These are phyloP conservation scores for Aspergillus steynii DNA, from an alignment of 495 filamentous ascomycete genomes.

Conservation along the genomic window DNA sequence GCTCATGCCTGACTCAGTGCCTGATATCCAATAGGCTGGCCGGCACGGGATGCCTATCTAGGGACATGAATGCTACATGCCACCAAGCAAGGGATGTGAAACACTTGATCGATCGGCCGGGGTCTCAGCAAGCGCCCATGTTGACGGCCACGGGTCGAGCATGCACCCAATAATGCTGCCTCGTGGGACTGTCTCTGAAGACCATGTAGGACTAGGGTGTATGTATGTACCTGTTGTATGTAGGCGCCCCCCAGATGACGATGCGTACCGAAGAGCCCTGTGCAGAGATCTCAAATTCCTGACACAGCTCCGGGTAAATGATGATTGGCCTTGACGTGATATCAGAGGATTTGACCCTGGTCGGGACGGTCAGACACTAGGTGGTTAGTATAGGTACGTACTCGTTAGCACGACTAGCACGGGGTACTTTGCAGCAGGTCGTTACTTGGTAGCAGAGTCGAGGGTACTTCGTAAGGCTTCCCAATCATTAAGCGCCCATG, in stretches of 20 bases:
- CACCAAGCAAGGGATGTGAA: not conserved
- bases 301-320: not conserved
- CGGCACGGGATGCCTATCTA: not conserved
- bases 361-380: not conserved
- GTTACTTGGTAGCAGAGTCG: too few species aligned
- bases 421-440: too few species aligned
- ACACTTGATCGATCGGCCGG: not conserved
- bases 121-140: not conserved
- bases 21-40: not conserved
- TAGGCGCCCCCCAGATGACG: not conserved
- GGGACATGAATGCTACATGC: not conserved
- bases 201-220: not conserved
- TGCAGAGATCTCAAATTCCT: not conserved
- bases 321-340: not conserved
- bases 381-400: not conserved
- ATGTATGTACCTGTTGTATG: not conserved
- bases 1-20: not conserved
- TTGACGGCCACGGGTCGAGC: not conserved
- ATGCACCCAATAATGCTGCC: not conserved
- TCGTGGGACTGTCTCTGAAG: not conserved
- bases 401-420: not conserved
- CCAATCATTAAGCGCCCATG: conserved; percentile 1
- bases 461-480: not conserved
- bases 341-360: not conserved
- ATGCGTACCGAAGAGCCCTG: not conserved